Evolutionary conservation across 169 alveolate genomes (phyloP).

Genomic region (Eimeria maxima): DNA sequence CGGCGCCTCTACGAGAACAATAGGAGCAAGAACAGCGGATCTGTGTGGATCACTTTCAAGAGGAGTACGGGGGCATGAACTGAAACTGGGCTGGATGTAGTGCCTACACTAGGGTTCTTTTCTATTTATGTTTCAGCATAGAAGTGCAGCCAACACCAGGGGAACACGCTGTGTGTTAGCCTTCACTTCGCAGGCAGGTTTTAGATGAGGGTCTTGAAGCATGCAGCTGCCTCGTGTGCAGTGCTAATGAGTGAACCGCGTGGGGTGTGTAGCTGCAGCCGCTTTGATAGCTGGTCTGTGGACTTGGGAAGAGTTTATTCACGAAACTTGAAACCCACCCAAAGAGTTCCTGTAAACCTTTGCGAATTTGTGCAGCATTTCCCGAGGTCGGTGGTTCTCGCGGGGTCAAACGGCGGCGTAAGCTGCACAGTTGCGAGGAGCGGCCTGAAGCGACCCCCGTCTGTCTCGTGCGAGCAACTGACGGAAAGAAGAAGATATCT

Average conservation of each 20-base stretch:
- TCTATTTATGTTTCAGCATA: background rate
- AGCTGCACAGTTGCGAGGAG: slow-evolving; percentile 42
- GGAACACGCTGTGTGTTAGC: background rate
- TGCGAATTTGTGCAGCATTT: slow-evolving; percentile 38
- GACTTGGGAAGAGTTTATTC: background rate
- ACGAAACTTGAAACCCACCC: background rate
- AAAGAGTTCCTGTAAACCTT: background rate
- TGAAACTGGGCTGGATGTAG: background rate
- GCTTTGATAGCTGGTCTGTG: background rate
- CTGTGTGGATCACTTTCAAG: slow-evolving; percentile 55
- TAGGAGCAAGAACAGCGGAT: slow-evolving; percentile 38
- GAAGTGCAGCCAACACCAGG: background rate
- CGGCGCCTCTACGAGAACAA: slow-evolving; percentile 72
- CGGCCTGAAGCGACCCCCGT: slow-evolving; percentile 19
- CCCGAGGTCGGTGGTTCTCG: slow-evolving; percentile 50
- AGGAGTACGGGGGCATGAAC: background rate
- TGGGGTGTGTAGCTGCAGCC: background rate
- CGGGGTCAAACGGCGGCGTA: slow-evolving; percentile 47
- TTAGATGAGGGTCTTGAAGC: background rate
- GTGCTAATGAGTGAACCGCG: too few relatives aligned
- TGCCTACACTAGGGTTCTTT: background rate
- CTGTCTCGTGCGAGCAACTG: slow-evolving; percentile 61
- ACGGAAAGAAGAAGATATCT: slow-evolving; percentile 52
- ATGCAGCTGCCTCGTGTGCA: background rate
- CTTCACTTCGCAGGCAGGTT: background rate